Evolutionary conservation across 331 rosid species (phyloP).

Genomic region (Malus hybrid): DNA sequence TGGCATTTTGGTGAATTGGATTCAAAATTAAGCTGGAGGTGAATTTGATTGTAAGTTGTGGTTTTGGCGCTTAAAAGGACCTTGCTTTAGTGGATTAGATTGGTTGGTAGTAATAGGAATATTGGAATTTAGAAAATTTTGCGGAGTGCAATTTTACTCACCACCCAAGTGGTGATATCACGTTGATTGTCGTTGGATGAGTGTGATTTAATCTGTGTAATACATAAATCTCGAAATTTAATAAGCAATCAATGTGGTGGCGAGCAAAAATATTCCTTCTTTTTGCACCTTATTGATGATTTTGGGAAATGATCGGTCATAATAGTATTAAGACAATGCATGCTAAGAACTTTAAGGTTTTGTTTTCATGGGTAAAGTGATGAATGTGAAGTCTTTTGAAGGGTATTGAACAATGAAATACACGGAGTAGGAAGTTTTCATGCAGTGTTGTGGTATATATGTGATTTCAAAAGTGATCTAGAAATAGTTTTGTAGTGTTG

Average conservation of each 20-base stretch:
- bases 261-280: too few species aligned
- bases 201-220: background rate
- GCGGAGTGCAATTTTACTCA: background rate
- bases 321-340: background rate
- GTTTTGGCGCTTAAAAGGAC: slow-evolving; percentile 5
- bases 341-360: background rate
- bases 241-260: too few species aligned
- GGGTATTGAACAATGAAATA: background rate
- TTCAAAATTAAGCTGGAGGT: background rate
- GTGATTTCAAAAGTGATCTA: background rate
- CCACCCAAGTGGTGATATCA: too few species aligned
- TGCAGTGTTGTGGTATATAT: background rate
- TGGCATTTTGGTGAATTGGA: background rate
- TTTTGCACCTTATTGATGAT: background rate
- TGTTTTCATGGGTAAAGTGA: background rate
- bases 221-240: too few species aligned
- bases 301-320: background rate
- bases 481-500: background rate
- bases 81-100: background rate
- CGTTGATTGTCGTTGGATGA: background rate
- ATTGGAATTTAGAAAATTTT: background rate
- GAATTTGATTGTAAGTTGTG: slow-evolving; percentile 1
- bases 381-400: background rate
- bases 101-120: background rate
- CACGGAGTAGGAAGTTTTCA: background rate